phyloP scores from a whole-genome alignment of 2,329 filamentous ascomycete species.

The Drechslerella stenobrocha region DNA sequence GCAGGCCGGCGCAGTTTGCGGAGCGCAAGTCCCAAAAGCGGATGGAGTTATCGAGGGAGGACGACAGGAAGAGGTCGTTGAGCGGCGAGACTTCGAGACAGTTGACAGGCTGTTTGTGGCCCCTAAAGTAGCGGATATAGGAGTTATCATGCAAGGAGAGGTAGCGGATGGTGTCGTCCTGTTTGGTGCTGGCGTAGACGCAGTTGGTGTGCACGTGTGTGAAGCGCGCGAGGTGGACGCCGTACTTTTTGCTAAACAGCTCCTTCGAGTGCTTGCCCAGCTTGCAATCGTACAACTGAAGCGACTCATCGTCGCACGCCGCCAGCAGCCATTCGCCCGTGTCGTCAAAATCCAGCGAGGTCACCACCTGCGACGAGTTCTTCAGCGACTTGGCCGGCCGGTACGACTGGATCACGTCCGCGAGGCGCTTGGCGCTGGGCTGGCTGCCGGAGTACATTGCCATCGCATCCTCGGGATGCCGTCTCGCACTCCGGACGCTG shows the following conservation, averaged over 20 bases:
- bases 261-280: conserved; percentile 88
- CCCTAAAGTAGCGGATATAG: conserved; percentile 94
- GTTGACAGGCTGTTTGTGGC: conserved; percentile 83
- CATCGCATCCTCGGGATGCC: conserved; percentile 14
- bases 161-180: conserved; percentile 84
- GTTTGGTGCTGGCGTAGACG: conserved; percentile 92
- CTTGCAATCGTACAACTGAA: conserved; percentile 92
- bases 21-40: conserved; percentile 86
- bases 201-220: conserved; percentile 89
- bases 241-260: conserved; percentile 93
- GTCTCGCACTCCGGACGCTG: too few relatives aligned
- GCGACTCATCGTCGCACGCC: conserved; percentile 88
- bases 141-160: conserved; percentile 92
- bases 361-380: conserved; percentile 61
- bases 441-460: conserved; percentile 50
- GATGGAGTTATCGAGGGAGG: conserved; percentile 85
- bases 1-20: conserved; percentile 74
- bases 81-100: conserved; percentile 81
- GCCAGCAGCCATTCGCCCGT: conserved; percentile 89
- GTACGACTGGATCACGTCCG: conserved; percentile 58
- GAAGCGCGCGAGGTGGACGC: conserved; percentile 89
- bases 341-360: conserved; percentile 95
- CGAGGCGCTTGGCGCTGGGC: conserved; percentile 51
- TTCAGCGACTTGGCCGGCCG: conserved; percentile 61
- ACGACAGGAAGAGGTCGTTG: conserved; percentile 88